Conservation (phyloP, 2,329 filamentous ascomycete species). For the Fusarium keratoplasticum region DNA sequence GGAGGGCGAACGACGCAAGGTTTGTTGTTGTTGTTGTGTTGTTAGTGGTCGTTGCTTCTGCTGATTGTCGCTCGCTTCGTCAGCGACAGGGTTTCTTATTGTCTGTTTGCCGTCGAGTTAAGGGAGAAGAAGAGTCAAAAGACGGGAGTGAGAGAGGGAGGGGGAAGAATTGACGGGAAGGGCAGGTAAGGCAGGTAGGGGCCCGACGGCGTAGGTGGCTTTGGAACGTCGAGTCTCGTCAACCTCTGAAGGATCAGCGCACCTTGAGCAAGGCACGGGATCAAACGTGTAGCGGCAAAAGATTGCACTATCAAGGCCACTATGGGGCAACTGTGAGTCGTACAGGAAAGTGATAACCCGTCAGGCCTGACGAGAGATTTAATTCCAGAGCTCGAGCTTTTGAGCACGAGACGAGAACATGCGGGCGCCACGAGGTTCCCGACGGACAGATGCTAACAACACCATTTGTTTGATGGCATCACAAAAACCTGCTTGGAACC, state of each 20-base stretch:
- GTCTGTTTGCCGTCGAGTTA: constrained; percentile 30
- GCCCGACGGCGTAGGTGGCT: constrained; percentile 35
- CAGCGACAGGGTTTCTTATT: constrained; percentile 27
- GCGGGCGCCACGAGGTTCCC: constrained; percentile 1
- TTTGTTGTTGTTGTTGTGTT: constrained; percentile 27
- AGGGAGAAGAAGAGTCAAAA: constrained; percentile 6
- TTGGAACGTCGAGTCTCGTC: constrained; percentile 16
- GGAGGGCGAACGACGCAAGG: constrained; percentile 15
- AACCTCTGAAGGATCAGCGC: constrained; percentile 34
- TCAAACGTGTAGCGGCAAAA: constrained; percentile 29
- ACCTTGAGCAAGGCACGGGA: constrained; percentile 40
- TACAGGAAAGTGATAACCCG: constrained; percentile 15
- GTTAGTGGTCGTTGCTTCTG: constrained; percentile 28
- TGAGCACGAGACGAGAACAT: constrained; percentile 30
- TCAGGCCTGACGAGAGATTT: constrained; percentile 33
- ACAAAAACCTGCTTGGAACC: constrained; percentile 34
- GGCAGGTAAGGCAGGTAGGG: constrained; percentile 23
- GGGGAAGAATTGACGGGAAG: constrained; percentile 19
- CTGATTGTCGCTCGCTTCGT: constrained; percentile 23
- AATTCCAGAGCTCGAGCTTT: constrained; percentile 25
- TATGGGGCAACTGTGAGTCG: constrained; percentile 36
- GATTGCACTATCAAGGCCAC: constrained; percentile 34
- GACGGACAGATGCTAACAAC: constrained; percentile 7
- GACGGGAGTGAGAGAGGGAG: constrained; percentile 12
- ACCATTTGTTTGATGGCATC: neutral